Evolutionary conservation across 257 asterid genomes (phyloP).

Genomic region (Solanum sejunctum): DNA sequence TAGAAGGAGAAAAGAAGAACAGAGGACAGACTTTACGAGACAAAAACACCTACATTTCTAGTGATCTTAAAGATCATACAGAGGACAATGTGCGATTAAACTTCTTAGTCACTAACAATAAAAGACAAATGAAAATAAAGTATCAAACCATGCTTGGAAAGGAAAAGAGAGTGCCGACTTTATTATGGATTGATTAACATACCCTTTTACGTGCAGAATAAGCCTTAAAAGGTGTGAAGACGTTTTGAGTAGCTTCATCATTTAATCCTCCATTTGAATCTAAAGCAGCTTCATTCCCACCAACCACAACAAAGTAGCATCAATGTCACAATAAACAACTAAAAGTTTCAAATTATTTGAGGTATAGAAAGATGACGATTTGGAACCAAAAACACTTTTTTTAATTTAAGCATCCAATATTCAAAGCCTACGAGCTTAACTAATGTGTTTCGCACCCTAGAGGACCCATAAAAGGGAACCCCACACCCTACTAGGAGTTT

Average conservation of each 20-base stretch:
- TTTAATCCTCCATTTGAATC: constrained; percentile 22
- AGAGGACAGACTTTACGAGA: neutral
- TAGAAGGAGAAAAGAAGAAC: neutral
- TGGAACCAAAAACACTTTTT: neutral
- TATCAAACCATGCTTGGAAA: neutral
- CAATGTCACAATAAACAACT: neutral
- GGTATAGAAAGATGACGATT: neutral
- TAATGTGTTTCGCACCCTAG: neutral
- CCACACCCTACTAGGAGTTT: neutral
- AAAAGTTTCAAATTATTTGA: neutral
- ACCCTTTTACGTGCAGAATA: constrained; percentile 68
- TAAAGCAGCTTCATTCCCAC: neutral
- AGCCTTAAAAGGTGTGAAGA: constrained; percentile 34
- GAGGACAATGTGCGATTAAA: neutral
- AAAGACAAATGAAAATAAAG: neutral
- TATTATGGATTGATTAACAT: neutral
- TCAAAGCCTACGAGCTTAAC: neutral
- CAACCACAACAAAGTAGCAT: constrained; percentile 12
- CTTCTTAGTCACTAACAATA: neutral
- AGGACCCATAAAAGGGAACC: neutral
- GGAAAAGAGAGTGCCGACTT: neutral
- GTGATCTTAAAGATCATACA: neutral
- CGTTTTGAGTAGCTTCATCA: constrained; percentile 11
- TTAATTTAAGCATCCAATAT: neutral
- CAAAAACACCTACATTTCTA: neutral